These are phyloP conservation scores for Auricularia auricula-judae DNA, from an alignment of 768 basidiomycete species.

Conservation along the genomic window DNA sequence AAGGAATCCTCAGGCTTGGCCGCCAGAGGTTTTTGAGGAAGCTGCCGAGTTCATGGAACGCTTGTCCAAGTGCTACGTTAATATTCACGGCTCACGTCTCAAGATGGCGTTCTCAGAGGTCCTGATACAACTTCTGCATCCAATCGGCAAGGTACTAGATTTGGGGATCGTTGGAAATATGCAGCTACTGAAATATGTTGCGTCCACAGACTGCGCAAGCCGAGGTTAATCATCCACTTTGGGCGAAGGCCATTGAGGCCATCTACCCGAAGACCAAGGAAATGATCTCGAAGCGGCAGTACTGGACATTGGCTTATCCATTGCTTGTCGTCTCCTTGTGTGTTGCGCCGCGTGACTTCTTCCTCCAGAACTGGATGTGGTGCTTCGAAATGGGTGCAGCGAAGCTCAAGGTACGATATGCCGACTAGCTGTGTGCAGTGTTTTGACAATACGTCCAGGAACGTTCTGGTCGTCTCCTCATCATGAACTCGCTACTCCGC, in stretches of 20 bases:
- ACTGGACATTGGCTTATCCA: slow-evolving; percentile 82
- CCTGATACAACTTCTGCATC: slow-evolving; percentile 65
- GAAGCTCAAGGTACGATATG: slow-evolving; percentile 61
- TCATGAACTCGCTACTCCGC: slow-evolving; percentile 75
- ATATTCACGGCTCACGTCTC: slow-evolving; percentile 71
- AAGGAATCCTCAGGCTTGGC: slow-evolving; percentile 63
- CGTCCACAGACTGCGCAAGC: slow-evolving; percentile 72
- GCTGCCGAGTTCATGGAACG: slow-evolving; percentile 84
- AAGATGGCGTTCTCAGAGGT: slow-evolving; percentile 83
- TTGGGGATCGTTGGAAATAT: too few species aligned
- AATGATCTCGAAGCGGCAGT: slow-evolving; percentile 66
- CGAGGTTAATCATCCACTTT: slow-evolving; percentile 90
- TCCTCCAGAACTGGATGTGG: slow-evolving; percentile 68
- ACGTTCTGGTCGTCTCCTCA: slow-evolving; percentile 52
- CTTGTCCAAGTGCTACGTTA: slow-evolving; percentile 70
- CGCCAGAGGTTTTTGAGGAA: slow-evolving; percentile 86
- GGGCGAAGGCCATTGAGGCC: slow-evolving; percentile 83
- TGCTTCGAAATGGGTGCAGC: slow-evolving; percentile 63
- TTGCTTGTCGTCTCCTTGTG: slow-evolving; percentile 75
- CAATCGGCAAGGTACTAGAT: slow-evolving; percentile 64
- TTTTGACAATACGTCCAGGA: slow-evolving; percentile 40
- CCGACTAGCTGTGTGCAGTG: slow-evolving; percentile 6
- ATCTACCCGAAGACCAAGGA: slow-evolving; percentile 75
- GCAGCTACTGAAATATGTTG: too few species aligned
- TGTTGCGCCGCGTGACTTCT: slow-evolving; percentile 77